Evolutionary conservation across 768 basidiomycete genomes (phyloP).

Genomic region (Suillus lakei): DNA sequence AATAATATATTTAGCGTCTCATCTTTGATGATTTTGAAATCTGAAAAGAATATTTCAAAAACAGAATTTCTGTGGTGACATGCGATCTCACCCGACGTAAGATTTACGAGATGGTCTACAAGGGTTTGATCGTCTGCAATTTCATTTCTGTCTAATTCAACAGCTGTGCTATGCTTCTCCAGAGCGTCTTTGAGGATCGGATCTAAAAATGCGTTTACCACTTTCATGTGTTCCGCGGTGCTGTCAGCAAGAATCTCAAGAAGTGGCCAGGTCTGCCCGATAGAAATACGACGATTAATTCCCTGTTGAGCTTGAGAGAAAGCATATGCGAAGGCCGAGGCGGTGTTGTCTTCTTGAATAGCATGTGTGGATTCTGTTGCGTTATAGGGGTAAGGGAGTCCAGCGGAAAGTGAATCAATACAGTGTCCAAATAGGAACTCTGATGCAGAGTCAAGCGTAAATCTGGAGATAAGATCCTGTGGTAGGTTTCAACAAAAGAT

Average conservation of each 20-base stretch:
- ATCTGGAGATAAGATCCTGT: conserved; percentile 51
- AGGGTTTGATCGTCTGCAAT: conserved; percentile 41
- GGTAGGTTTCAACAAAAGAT: background rate
- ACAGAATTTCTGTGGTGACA: background rate
- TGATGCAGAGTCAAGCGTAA: conserved; percentile 58
- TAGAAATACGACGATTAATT: conserved; percentile 30
- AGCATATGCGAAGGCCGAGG: conserved; percentile 37
- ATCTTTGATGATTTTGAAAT: conserved; percentile 41
- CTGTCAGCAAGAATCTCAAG: conserved; percentile 41
- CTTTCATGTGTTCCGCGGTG: conserved; percentile 38
- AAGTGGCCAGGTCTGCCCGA: conserved; percentile 46
- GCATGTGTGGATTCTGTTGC: conserved; percentile 13
- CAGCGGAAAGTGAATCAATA: conserved; percentile 42
- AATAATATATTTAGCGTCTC: conserved; percentile 49
- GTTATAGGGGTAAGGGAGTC: conserved; percentile 44
- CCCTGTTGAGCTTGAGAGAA: conserved; percentile 39
- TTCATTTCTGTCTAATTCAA: conserved; percentile 16
- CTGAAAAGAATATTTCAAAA: conserved; percentile 14
- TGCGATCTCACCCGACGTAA: conserved; percentile 39
- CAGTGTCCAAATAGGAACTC: conserved; percentile 56
- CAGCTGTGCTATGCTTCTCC: conserved; percentile 22
- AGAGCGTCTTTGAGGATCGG: conserved; percentile 45
- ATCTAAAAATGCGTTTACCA: conserved; percentile 43
- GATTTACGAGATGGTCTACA: conserved; percentile 44
- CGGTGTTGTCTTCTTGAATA: conserved; percentile 16